These are phyloP conservation scores for Heterobasidion irregulare DNA, from an alignment of 1,284 basidiomycete genomes.

Conservation along the genomic window DNA sequence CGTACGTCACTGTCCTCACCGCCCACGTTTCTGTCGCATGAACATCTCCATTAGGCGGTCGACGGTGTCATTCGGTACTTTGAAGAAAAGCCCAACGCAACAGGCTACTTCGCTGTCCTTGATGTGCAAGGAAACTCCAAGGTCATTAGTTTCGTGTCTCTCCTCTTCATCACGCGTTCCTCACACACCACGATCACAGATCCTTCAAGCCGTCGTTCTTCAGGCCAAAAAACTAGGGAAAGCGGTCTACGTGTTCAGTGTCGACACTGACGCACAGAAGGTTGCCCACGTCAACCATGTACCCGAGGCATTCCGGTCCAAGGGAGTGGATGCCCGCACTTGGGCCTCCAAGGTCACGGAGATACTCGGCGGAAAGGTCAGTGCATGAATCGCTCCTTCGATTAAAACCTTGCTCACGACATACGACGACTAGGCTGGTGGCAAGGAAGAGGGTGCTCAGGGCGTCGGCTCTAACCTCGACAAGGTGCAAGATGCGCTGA, in stretches of 20 bases:
- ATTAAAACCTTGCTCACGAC: constrained; percentile 17
- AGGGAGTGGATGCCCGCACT: constrained; percentile 69
- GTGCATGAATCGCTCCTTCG: constrained; percentile 10
- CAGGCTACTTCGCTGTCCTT: constrained; percentile 62
- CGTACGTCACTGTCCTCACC: constrained; percentile 34
- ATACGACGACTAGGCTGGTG: constrained; percentile 59
- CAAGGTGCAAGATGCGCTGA: constrained; percentile 68
- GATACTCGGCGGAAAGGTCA: constrained; percentile 82
- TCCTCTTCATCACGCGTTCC: not conserved
- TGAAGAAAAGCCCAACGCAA: constrained; percentile 63
- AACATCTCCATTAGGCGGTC: constrained; percentile 42
- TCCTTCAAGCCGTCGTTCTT: constrained; percentile 67
- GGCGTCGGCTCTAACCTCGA: constrained; percentile 69
- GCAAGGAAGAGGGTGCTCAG: constrained; percentile 85
- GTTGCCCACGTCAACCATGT: constrained; percentile 88
- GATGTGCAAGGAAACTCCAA: constrained; percentile 79
- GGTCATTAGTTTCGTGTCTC: constrained; percentile 27
- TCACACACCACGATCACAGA: constrained; percentile 26
- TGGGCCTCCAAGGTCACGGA: constrained; percentile 80
- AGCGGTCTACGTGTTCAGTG: constrained; percentile 84
- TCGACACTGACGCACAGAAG: constrained; percentile 62
- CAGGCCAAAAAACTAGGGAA: constrained; percentile 78
- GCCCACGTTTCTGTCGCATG: not conserved
- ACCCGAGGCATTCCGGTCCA: constrained; percentile 51
- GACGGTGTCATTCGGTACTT: constrained; percentile 71